Base-by-base conservation (phyloP, 2,329 filamentous ascomycete species). In the Ceratocystiopsis brevicomis region DNA sequence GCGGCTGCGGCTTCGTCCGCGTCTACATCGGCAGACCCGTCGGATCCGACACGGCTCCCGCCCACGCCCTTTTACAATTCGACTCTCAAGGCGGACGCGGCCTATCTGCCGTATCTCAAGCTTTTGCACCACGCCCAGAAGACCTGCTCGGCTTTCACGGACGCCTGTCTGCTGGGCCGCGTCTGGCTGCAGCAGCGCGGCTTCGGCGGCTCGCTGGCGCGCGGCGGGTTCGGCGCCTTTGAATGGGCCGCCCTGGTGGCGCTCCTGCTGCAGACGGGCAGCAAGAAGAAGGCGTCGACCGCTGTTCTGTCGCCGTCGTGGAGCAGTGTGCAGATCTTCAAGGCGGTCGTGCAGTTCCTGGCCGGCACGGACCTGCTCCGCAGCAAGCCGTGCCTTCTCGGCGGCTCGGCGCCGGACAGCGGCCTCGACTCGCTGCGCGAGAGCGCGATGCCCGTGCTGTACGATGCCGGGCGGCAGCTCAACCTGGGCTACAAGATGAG, bases 401-500 rank as follows among this genome's bases (percentile, higher is more conserved):
- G 45, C 51, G 67, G 51, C 53, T 59, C 46, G 21, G 63, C 54
- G 52, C 59, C 55, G 53, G 68, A 64, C 46, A 50, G 13, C 5
- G 33, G 37, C 15, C 2, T 46, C 9, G 48, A 52, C 13, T 13
- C 54, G 21, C 54, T 62, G 47, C 59, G 60, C 48, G 62, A 67
- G 58, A 61, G 65, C 0, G 57, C 42, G 19, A 61, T 66, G 0
- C 87, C 90, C 1, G 68, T 87, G 30, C 64, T 95, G 40, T 94
- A 82, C 54, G 88, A 96, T 56, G 73, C 76, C 0, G 65, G 66
- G 56, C 71, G 81, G 48, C 73, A 76, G 30, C 64, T 92, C 44
- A 98, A 98, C 52, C 54, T 96, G 17, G 63, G 93, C 6, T 95
- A 79, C 63, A 95, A 94, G 59, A 93, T 95, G 81, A 81, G 76